Conservation (phyloP, 1,284 basidiomycete species). For the Ceratobasidium sp. region DNA sequence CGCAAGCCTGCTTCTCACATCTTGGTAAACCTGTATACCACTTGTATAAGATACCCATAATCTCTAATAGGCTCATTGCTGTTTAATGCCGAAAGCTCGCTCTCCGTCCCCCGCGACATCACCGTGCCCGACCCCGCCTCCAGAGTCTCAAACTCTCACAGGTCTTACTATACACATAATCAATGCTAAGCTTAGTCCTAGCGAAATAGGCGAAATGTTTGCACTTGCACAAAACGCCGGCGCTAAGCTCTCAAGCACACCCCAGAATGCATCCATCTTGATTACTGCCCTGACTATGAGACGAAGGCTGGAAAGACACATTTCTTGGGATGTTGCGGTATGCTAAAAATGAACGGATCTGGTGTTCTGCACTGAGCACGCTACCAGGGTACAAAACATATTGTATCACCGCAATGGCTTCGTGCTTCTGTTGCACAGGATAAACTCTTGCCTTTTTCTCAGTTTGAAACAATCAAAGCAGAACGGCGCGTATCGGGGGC, state of each 20-base stretch:
- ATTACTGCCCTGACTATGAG: slow-evolving; percentile 75
- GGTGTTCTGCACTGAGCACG: slow-evolving; percentile 6
- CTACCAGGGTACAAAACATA: slow-evolving; percentile 69
- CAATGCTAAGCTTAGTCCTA: slow-evolving; percentile 68
- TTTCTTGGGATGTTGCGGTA: slow-evolving; percentile 74
- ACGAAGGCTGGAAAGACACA: slow-evolving; percentile 74
- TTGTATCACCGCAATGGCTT: slow-evolving; percentile 79
- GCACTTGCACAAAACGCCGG: slow-evolving; percentile 56
- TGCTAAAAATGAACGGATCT: slow-evolving; percentile 53
- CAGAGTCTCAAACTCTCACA: slow-evolving; percentile 26
- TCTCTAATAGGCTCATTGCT: slow-evolving; percentile 7
- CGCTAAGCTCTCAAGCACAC: slow-evolving; percentile 59
- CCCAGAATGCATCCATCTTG: slow-evolving; percentile 71
- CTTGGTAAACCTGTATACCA: neutral
- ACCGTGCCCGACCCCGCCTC: slow-evolving; percentile 37
- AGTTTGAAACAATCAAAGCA: slow-evolving; percentile 47
- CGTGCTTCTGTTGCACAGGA: slow-evolving; percentile 62
- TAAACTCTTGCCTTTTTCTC: slow-evolving; percentile 45
- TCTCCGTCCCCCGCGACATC: slow-evolving; percentile 29
- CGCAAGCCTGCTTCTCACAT: neutral
- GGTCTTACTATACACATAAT: slow-evolving; percentile 64
- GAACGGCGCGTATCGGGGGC: slow-evolving; percentile 4
- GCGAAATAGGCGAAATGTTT: slow-evolving; percentile 63
- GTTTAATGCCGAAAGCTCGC: slow-evolving; percentile 27
- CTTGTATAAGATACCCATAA: slow-evolving; percentile 15